Base-by-base conservation (phyloP, 768 basidiomycete species). In the Royoungia palumana region DNA sequence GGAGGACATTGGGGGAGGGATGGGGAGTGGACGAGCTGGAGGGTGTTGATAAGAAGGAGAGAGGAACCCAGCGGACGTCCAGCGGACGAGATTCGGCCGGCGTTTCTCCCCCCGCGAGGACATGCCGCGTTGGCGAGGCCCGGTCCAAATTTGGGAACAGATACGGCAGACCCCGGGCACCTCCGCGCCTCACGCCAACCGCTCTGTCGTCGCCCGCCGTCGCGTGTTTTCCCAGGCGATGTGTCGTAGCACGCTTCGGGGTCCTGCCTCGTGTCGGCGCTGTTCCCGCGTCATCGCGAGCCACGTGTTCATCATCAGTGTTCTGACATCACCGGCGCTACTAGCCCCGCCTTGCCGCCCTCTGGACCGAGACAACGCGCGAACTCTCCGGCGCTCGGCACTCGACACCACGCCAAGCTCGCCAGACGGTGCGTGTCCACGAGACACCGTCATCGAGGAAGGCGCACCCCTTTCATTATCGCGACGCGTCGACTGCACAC, bases 261-360 rank as follows among this genome's bases (percentile, higher is more conserved):
- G 59, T 56, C 54, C 43, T 51, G 65, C 63, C 63, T 65, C 63
- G 65, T 65, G 63, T 65, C 60, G 57, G 65, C 62, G 65, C 51
- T 51, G 49, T 55, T 52, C 41, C 53, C 54, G 46, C 50, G 44
- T 57, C 46, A 52, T 56, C 42, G 54, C 54, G 49, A 30, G 41
- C 42, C 39, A 25, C 50, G 43, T 43, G 40, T 25, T 17, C 36
- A 44, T 44, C 47, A 25, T 30, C 6, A 22, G n/a, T n/a, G n/a
- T 25, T 27, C 35, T 35, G 22, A 35, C 32, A 32, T 32, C 32
- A 32, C 32, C 44, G 13, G 36, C 28, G 41, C 51, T 27, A 52
- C 51, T 28, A 28, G 24, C 24, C 24, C 25, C 25, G 25, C 28
- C 11, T 2, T 28, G 11, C 28, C 28, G 28, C 27, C 40, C 20